Evolutionary conservation across 768 basidiomycete species (phyloP).

Genomic region (Tylopilus felleus): DNA sequence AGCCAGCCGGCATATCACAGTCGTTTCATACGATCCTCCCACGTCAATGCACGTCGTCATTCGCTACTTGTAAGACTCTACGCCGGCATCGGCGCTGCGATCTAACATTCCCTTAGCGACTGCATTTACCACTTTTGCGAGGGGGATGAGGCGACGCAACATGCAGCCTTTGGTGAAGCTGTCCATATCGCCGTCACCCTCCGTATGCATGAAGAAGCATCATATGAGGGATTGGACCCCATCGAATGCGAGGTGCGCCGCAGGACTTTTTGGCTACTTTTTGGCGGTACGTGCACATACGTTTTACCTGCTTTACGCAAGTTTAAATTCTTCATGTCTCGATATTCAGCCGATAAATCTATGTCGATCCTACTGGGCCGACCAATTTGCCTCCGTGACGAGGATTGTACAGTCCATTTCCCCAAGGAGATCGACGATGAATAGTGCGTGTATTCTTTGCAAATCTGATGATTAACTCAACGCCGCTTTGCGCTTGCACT

Average conservation of each 20-base stretch:
- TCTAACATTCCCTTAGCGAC: conserved; percentile 46
- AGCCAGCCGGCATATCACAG: conserved; percentile 76
- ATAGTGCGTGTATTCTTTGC: conserved; percentile 55
- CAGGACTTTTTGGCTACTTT: conserved; percentile 84
- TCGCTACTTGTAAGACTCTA: conserved; percentile 72
- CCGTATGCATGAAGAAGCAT: conserved; percentile 82
- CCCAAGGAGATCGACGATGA: conserved; percentile 87
- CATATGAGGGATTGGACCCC: conserved; percentile 78
- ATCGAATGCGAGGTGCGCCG: conserved; percentile 87
- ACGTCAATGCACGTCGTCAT: conserved; percentile 83
- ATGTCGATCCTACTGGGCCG: conserved; percentile 83
- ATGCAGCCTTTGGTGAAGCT: conserved; percentile 85
- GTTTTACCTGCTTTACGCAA: background rate
- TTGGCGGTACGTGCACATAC: conserved; percentile 58
- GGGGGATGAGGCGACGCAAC: conserved; percentile 82
- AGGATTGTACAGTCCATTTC: conserved; percentile 87
- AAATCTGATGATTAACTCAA: conserved; percentile 26
- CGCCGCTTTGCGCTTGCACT: conserved; percentile 10
- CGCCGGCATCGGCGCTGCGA: background rate
- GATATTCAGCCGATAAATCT: conserved; percentile 73
- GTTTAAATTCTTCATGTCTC: background rate
- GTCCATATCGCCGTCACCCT: conserved; percentile 79
- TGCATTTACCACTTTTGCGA: conserved; percentile 87
- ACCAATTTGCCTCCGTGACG: conserved; percentile 82
- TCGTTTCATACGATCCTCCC: conserved; percentile 80